Percentiles rank a stretch among this genome's conserved stretches.
Evolutionary conservation across 2,329 filamentous ascomycete species (phyloP).

Genomic region (Sporothrix pallida): DNA sequence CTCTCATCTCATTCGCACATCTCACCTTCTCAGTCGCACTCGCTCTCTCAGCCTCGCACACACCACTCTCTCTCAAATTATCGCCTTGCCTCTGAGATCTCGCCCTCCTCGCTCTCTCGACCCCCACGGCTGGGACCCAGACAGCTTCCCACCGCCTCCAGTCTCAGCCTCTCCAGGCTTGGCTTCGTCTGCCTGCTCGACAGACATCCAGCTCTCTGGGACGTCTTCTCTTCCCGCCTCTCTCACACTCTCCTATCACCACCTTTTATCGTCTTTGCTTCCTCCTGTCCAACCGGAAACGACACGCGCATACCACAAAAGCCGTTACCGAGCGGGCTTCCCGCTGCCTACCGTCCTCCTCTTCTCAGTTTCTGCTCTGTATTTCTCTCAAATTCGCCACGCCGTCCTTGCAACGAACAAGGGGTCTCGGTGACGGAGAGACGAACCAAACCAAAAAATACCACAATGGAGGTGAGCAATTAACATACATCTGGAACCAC

Average conservation of each 20-base stretch:
- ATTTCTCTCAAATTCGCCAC: background rate
- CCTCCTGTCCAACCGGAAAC: background rate
- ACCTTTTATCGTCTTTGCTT: background rate
- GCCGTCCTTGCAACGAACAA: background rate
- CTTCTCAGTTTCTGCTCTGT: background rate
- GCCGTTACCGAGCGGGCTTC: slow-evolving; percentile 18
- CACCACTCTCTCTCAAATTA: background rate
- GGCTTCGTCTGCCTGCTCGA: background rate
- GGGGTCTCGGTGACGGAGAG: too few species aligned
- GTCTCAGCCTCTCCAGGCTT: slow-evolving; percentile 1
- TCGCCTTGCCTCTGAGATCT: too few species aligned
- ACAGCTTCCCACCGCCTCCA: slow-evolving; percentile 4
- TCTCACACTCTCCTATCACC: background rate
- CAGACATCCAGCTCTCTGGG: background rate
- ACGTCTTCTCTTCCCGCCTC: background rate
- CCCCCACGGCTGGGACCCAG: background rate
- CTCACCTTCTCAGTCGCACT: background rate
- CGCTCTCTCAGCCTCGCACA: background rate
- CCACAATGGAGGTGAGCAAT: slow-evolving; percentile 31
- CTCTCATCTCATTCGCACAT: background rate
- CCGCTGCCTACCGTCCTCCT: background rate
- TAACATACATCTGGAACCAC: background rate
- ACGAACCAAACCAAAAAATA: slow-evolving; percentile 15
- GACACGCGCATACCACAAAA: background rate
- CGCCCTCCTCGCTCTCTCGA: background rate